Percentiles rank a stretch among this genome's conserved stretches.
These are phyloP conservation scores for Ulmus americana DNA, from an alignment of 331 rosid species.

Conservation along the genomic window DNA sequence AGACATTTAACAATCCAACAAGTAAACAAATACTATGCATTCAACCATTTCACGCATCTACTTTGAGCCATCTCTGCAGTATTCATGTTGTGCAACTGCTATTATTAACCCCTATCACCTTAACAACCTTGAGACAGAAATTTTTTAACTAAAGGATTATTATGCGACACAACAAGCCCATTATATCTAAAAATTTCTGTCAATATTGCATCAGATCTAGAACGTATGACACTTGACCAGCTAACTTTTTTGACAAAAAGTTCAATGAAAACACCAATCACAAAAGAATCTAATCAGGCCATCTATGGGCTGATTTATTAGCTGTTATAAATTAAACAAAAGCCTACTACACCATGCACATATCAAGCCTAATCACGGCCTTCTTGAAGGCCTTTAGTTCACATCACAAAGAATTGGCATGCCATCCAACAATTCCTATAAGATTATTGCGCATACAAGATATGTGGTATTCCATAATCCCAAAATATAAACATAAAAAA, in stretches of 20 bases:
- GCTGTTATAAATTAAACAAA: not conserved
- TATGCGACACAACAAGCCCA: not conserved
- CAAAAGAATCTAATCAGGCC: not conserved
- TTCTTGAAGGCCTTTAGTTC: not conserved
- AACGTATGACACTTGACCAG: not conserved
- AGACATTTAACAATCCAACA: not conserved
- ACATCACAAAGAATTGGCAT: not conserved
- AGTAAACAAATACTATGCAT: not conserved
- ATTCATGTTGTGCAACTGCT: not conserved
- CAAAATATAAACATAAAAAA: not conserved
- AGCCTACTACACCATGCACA: not conserved
- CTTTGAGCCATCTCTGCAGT: not conserved
- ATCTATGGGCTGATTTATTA: not conserved
- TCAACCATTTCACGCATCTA: not conserved
- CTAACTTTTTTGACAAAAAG: not conserved
- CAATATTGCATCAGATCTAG: not conserved
- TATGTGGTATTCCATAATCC: not conserved
- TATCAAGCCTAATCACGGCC: not conserved
- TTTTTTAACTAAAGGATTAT: not conserved
- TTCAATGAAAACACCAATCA: not conserved
- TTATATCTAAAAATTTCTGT: not conserved
- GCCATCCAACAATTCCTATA: not conserved
- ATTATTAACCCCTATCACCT: not conserved
- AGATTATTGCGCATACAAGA: not conserved
- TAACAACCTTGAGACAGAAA: not conserved